Conservation (phyloP, 768 basidiomycete genomes). For the Boletus tomentosulus region DNA sequence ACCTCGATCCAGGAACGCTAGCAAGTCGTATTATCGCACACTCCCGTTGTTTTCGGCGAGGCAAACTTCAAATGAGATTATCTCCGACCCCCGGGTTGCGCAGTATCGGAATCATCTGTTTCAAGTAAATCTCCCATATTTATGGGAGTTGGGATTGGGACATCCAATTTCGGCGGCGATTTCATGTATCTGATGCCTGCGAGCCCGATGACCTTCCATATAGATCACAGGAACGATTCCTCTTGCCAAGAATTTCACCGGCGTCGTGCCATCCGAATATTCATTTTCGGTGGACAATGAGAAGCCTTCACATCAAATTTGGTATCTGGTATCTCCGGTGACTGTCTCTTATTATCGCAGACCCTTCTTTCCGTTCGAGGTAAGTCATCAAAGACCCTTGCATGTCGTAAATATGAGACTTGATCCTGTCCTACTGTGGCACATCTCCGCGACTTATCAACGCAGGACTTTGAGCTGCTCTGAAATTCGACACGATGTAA, state of each 20-base stretch:
- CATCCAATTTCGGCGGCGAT: too few relatives aligned
- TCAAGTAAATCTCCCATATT: too few relatives aligned
- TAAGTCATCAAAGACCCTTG: background rate
- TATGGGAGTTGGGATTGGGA: too few relatives aligned
- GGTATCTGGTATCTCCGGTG: constrained; percentile 9
- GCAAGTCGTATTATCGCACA: background rate
- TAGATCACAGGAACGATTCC: background rate
- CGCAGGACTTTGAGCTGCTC: background rate
- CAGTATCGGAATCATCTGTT: background rate
- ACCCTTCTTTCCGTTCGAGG: background rate
- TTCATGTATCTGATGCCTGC: too few relatives aligned
- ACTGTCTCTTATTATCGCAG: background rate
- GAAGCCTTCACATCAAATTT: constrained; percentile 10
- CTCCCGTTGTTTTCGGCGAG: too few relatives aligned
- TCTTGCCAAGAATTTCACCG: constrained; percentile 3
- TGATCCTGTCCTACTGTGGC: background rate
- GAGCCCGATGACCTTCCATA: background rate
- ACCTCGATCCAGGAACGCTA: background rate
- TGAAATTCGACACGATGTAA: too few relatives aligned
- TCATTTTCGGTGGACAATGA: background rate
- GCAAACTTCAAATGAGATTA: background rate
- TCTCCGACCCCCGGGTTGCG: background rate
- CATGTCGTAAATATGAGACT: background rate
- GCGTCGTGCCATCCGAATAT: constrained; percentile 7
- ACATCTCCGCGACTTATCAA: background rate